Conservation (phyloP, 1,284 basidiomycete species). For the Cutaneotrichosporon mucoides region DNA sequence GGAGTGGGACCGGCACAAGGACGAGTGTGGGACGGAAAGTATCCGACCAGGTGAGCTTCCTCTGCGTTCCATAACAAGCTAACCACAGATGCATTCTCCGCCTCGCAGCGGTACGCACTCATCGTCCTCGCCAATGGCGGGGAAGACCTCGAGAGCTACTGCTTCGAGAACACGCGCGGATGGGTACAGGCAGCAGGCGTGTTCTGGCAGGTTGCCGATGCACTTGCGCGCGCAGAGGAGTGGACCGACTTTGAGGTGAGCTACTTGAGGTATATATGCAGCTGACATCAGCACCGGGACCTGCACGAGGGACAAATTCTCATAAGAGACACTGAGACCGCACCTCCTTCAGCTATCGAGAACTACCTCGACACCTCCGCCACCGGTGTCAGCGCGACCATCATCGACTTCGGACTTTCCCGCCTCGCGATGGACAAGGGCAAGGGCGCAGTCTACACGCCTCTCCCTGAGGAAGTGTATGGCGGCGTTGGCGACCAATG, state of each 20-base stretch:
- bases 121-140: conserved; percentile 87
- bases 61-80: neutral
- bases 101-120: conserved; percentile 77
- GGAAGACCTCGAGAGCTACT: conserved; percentile 77
- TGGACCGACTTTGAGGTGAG: conserved; percentile 78
- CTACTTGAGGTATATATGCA: neutral
- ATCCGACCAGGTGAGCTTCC: conserved; percentile 68
- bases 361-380: conserved; percentile 39
- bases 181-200: conserved; percentile 84
- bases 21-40: conserved; percentile 71
- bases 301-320: conserved; percentile 98
- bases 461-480: conserved; percentile 72
- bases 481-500: conserved; percentile 87
- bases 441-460: conserved; percentile 12
- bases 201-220: conserved; percentile 82
- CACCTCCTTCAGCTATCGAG: conserved; percentile 27
- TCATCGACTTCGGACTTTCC: conserved; percentile 93
- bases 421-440: conserved; percentile 57
- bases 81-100: conserved; percentile 62
- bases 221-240: conserved; percentile 73
- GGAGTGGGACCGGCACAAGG: conserved; percentile 80
- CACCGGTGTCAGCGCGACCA: conserved; percentile 66
- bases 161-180: conserved; percentile 57
- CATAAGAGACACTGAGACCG: conserved; percentile 51
- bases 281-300: conserved; percentile 76